Percentiles rank a stretch among this genome's conserved stretches.
These are phyloP conservation scores for Physcomitrium patens DNA, from an alignment of 225 moss, liverwort and hornwort genomes.

Conservation along the genomic window DNA sequence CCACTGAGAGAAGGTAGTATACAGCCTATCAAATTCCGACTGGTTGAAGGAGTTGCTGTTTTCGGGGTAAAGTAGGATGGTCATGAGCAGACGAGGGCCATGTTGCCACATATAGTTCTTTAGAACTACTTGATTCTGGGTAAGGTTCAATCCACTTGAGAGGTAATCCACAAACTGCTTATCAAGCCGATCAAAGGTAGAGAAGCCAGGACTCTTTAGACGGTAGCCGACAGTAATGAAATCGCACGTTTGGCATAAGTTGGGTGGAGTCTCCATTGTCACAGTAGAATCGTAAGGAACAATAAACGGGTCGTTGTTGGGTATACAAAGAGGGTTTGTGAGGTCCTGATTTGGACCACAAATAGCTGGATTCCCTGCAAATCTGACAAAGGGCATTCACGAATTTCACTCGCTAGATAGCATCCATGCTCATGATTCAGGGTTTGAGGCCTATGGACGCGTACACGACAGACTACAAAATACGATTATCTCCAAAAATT, in stretches of 20 bases:
- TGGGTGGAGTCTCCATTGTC: constrained; percentile 13
- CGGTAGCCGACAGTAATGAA: constrained; percentile 56
- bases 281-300: constrained; percentile 13
- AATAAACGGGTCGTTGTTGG: neutral
- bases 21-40: constrained; percentile 53
- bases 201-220: constrained; percentile 79
- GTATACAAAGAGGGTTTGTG: constrained; percentile 51
- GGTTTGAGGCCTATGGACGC: too few relatives aligned
- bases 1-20: constrained; percentile 47
- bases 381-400: constrained; percentile 16
- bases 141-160: constrained; percentile 43
- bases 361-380: constrained; percentile 39
- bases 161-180: constrained; percentile 48
- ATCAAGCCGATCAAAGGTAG: constrained; percentile 49
- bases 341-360: neutral
- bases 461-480: too few relatives aligned
- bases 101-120: constrained; percentile 48
- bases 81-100: constrained; percentile 64
- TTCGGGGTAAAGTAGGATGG: constrained; percentile 51
- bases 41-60: constrained; percentile 43
- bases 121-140: constrained; percentile 54
- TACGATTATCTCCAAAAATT: too few relatives aligned
- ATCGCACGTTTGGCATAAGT: constrained; percentile 34
- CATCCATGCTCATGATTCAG: too few relatives aligned
- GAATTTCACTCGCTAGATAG: neutral